A percentile compares a stretch with the other conserved stretches of the same genome.
phyloP scores from a whole-genome alignment of 306 rosid genomes.

The Crotalaria pallida region DNA sequence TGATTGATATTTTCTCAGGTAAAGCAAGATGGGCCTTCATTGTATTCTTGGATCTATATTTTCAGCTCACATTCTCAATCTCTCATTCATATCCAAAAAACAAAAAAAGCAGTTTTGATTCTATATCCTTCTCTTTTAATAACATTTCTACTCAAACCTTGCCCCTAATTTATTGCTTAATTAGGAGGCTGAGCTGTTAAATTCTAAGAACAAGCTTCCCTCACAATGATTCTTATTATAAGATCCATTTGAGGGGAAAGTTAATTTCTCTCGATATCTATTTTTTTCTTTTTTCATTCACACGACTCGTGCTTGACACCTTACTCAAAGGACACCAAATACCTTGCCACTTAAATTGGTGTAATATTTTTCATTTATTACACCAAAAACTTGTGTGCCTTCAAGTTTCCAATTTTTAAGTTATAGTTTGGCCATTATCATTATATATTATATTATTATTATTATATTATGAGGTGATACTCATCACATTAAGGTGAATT shows the following conservation, averaged over 20 bases:
- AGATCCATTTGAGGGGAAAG: too few species aligned
- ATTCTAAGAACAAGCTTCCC: too few species aligned
- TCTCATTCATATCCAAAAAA: too few species aligned
- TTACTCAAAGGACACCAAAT: too few species aligned
- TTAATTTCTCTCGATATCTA: too few species aligned
- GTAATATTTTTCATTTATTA: conserved; percentile 31
- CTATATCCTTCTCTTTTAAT: background rate
- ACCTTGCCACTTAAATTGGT: too few species aligned
- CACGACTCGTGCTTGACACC: too few species aligned
- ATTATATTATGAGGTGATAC: background rate
- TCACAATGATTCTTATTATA: too few species aligned
- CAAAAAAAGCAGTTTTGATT: background rate
- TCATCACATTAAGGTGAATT: conserved; percentile 37
- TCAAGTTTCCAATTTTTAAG: conserved; percentile 34
- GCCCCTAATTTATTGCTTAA: background rate
- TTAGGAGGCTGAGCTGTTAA: too few species aligned
- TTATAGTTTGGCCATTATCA: conserved; percentile 3
- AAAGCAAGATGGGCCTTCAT: background rate
- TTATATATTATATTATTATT: background rate
- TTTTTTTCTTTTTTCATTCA: too few species aligned
- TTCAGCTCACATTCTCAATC: background rate
- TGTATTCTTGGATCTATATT: background rate
- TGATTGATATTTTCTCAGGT: background rate
- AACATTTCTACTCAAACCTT: background rate
- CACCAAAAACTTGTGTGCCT: conserved; percentile 32